Base-by-base conservation (phyloP, 306 rosid genomes). In the Clitoria ternatea region DNA sequence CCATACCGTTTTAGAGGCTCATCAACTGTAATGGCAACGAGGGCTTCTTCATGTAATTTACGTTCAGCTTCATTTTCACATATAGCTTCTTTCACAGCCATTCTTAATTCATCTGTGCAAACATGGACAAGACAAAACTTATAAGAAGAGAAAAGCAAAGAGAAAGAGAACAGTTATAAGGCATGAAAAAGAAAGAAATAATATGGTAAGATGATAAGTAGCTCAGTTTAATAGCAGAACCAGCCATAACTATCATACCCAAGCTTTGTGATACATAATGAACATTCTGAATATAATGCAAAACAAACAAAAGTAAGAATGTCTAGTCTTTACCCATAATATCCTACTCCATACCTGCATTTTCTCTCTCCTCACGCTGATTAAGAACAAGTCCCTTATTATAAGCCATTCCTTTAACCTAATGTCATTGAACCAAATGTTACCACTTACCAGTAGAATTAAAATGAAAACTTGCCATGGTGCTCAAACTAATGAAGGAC, bases 361-460 rank as follows among this genome's bases (percentile, higher is more conserved):
- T 78, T 17, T 91, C 91, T 83, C 88, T 90, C 86, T 94, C 99
- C 70, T 87, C 86, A 2, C 68, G 81, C 24, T 87, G 92, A 40
- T 83, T 83, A 37, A 90, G 88, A 79, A 85, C 65, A 39, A 70
- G 29, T 43, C 97, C 96, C 80, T 85, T 87, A 63, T 94, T 91
- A 80, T 79, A 77, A 79, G 97, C 89, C 96, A 94, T 94, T 81
- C 97, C 96, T 76, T 90, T 94, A 52, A 86, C 97, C 98, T 94
- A 44, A 80, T 74, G 78, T 54, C 43, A 77, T 53, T 6, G 66
- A 66, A 70, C 73, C 35, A 13, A 69, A 39, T 35, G 36, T 70
- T 73, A 66, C 61, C 50, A n/a, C 42, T 73, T 70, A 66, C 61
- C 15, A 22, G 32, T 45, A 40, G 40, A 67, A 55, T 50, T 17